Base-by-base conservation (phyloP, 192 early-diverging fungal genomes). In the Chytriomyces confervae region DNA sequence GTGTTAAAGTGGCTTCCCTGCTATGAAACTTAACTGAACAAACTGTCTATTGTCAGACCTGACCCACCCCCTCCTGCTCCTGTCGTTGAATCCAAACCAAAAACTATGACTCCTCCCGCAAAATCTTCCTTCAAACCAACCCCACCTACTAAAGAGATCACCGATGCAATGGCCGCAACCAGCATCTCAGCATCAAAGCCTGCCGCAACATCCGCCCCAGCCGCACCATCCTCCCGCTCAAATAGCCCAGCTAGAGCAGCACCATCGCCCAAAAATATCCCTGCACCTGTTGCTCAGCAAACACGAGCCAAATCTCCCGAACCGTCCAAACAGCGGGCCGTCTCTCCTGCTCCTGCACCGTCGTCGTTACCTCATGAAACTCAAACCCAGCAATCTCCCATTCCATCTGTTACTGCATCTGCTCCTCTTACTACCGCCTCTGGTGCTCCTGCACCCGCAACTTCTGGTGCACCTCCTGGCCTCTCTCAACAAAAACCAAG, bases 31-130 rank as follows among this genome's bases (percentile, higher is more conserved):
- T 61, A 61, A 69, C 20, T 51, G 49, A 23, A 72, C 57, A 18
- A 29, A 73, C 77, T 78, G 47, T 76, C 77, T 44, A 65, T 79
- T 63, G 62, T 79, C 50, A 86, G 85, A 69, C 89, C 88, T 9
- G 86, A 86, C 71, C 80, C 84, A 11, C 86, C 84, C 51, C 73
- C 82, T 69, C 74, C 62, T 50, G 64, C 69, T 11, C 68, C 81
- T 75, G 77, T 48, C 11, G 67, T 78, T 20, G 66, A 77, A 69
- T 36, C 36, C 53, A 72, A 60, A 61, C 72, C 72, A 64, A 65
- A 47, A n/a, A 10, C 27, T 10, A 18, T 68, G 16, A 16, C 63
- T 9, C 67, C 67, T 69, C 23, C 13, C 8, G n/a, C 27, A n/a
- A 72, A 76, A 36, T 27, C 13, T 63, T 20, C 10, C 9, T 76